These are phyloP conservation scores for Kuraishia floccosa DNA, from an alignment of 805 yeast species.

Conservation along the genomic window DNA sequence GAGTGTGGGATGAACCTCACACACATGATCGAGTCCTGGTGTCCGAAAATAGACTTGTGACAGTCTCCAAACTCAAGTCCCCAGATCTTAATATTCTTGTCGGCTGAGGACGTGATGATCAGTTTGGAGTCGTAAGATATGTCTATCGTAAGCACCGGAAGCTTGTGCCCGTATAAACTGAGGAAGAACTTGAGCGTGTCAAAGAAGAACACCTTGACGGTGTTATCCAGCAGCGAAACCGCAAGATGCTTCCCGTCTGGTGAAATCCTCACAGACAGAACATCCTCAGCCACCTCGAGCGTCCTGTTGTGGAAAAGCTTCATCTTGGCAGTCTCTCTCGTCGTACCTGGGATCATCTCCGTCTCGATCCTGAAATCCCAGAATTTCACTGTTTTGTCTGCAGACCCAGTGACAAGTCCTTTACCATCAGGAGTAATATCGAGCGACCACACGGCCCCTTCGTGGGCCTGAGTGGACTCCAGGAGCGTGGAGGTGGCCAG, in stretches of 20 bases:
- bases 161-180: conserved; percentile 89
- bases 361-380: conserved; percentile 74
- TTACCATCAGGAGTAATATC: conserved; percentile 83
- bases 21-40: conserved; percentile 89
- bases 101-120: conserved; percentile 90
- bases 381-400: conserved; percentile 81
- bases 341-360: conserved; percentile 63
- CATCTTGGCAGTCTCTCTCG: conserved; percentile 38
- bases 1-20: conserved; percentile 77
- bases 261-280: conserved; percentile 67
- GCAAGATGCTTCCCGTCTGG: conserved; percentile 73
- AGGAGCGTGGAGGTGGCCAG: conserved; percentile 71
- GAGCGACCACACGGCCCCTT: conserved; percentile 81
- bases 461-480: conserved; percentile 64
- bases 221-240: conserved; percentile 78
- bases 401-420: conserved; percentile 81
- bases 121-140: conserved; percentile 83
- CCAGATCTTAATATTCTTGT: conserved; percentile 96
- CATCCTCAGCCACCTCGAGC: conserved; percentile 78
- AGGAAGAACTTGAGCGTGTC: conserved; percentile 83
- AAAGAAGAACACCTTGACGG: conserved; percentile 87
- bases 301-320: conserved; percentile 66
- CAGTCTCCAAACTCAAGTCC: conserved; percentile 99
- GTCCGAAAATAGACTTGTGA: conserved; percentile 93
- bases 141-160: conserved; percentile 89